Conservation (phyloP, 2,329 filamentous ascomycete genomes). For the Alternaria alternata region DNA sequence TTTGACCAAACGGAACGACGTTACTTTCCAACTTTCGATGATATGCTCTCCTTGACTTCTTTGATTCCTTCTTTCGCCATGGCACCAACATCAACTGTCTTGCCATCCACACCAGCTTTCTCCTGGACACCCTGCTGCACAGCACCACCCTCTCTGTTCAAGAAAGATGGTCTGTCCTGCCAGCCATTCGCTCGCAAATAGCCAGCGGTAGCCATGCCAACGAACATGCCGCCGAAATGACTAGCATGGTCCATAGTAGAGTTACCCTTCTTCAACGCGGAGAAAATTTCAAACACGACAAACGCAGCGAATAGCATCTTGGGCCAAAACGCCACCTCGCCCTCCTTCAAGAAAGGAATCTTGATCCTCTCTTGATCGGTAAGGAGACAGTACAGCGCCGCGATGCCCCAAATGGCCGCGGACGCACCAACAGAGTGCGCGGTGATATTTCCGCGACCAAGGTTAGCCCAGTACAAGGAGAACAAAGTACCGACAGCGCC, state of each 20-base stretch:
- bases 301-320: slow-evolving; percentile 41
- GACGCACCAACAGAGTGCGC: slow-evolving; percentile 45
- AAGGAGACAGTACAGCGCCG: slow-evolving; percentile 41
- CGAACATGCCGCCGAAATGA: slow-evolving; percentile 47
- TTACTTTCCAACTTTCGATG: neutral
- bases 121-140: slow-evolving; percentile 16
- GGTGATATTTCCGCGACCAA: slow-evolving; percentile 37
- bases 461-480: slow-evolving; percentile 45
- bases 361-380: slow-evolving; percentile 42
- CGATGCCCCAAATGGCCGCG: slow-evolving; percentile 47
- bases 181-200: slow-evolving; percentile 39
- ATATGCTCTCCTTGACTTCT: slow-evolving; percentile 15
- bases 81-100: slow-evolving; percentile 36
- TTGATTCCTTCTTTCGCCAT: slow-evolving; percentile 31
- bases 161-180: slow-evolving; percentile 19
- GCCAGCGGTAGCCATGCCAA: slow-evolving; percentile 35
- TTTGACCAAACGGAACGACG: neutral
- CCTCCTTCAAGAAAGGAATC: slow-evolving; percentile 42
- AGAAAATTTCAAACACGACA: slow-evolving; percentile 34
- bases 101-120: slow-evolving; percentile 20
- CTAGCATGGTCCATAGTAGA: slow-evolving; percentile 45
- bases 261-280: slow-evolving; percentile 19
- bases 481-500: slow-evolving; percentile 45
- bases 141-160: neutral
- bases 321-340: slow-evolving; percentile 39